Base-by-base conservation (phyloP, 495 filamentous ascomycete species). In the Penicillium flavigenum region DNA sequence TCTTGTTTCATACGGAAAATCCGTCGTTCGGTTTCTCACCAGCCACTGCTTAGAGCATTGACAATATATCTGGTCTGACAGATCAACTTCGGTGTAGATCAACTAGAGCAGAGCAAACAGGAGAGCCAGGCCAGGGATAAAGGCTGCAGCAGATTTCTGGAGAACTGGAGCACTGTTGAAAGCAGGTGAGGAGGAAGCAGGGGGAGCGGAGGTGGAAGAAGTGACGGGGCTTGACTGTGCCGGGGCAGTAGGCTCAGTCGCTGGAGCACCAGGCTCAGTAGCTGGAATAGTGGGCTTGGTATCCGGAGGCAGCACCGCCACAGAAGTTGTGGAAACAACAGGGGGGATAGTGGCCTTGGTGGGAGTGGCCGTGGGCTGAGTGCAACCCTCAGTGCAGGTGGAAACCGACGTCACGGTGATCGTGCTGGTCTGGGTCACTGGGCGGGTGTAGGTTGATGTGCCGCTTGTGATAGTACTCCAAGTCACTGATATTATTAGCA, bases 381-480 rank as follows among this genome's bases (percentile, higher is more conserved):
- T 19, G 46, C 65, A 70, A 14, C 46, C 57, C 38, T 62, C 61
- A 27, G 42, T 60, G 52, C 61, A 64, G 39, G 62, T 66, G n/a
- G 62, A 56, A 1, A 63, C 54, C 11, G 67, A 65, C 10, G 67
- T 66, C 16, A 64, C 42, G 31, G 58, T 69, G 7, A 65, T 6
- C 17, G 70, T 65, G 47, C 54, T 69, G 4, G 65, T 71, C 17
- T 57, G 24, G 36, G 69, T 71, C 12, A 67, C 62, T 0, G 72
- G 70, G 5, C 58, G 50, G 14, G 64, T 74, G 5, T 64, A 53
- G 43, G 66, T 62, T 29, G 61, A 48, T 10, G 67, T 64, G 20
- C 62, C 63, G 39, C 59, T 72, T 1, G 66, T 64, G 24, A 66
- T 56, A 14, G 61, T 65, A n/a, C 48, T 64, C 48, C 61, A 65